phyloP scores from a whole-genome alignment of 495 filamentous ascomycete species.

The Achaetomiella virescens region DNA sequence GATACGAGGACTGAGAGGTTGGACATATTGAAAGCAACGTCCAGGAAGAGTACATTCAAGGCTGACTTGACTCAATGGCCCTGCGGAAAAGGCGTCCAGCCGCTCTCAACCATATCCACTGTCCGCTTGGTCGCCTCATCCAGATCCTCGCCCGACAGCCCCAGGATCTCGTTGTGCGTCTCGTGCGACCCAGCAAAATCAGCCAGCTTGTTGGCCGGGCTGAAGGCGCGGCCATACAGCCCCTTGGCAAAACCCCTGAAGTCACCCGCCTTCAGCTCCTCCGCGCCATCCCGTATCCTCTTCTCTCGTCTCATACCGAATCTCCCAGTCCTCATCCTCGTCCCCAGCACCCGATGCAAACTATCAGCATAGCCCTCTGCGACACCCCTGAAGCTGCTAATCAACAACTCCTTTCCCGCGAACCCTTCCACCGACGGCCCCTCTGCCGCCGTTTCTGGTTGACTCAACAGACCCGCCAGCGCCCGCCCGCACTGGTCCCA shows the following conservation, averaged over 20 bases:
- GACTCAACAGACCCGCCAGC: conserved; percentile 33
- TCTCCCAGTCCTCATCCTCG: conserved; percentile 52
- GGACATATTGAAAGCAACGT: neutral
- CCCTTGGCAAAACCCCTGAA: conserved; percentile 42
- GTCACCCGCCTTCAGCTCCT: conserved; percentile 39
- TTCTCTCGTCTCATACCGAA: conserved; percentile 39
- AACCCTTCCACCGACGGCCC: conserved; percentile 29
- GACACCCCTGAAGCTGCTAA: conserved; percentile 39
- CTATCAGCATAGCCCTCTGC: conserved; percentile 45
- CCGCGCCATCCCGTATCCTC: conserved; percentile 38
- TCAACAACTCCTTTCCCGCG: conserved; percentile 34
- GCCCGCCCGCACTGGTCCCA: conserved; percentile 40
- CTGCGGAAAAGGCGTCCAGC: neutral
- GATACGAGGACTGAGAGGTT: too few species aligned
- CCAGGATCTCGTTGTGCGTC: conserved; percentile 44
- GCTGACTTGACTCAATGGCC: neutral
- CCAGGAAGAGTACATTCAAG: too few species aligned
- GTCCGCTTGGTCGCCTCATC: conserved; percentile 47
- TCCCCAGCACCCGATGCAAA: conserved; percentile 47
- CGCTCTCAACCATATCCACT: conserved; percentile 26
- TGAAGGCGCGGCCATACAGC: conserved; percentile 50
- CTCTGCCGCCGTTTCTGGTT: conserved; percentile 42
- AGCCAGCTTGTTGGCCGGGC: conserved; percentile 35
- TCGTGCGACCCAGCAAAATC: conserved; percentile 31
- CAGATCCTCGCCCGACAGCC: conserved; percentile 53